Conservation (phyloP, 1,284 basidiomycete species). For the Marasmius sp. region DNA sequence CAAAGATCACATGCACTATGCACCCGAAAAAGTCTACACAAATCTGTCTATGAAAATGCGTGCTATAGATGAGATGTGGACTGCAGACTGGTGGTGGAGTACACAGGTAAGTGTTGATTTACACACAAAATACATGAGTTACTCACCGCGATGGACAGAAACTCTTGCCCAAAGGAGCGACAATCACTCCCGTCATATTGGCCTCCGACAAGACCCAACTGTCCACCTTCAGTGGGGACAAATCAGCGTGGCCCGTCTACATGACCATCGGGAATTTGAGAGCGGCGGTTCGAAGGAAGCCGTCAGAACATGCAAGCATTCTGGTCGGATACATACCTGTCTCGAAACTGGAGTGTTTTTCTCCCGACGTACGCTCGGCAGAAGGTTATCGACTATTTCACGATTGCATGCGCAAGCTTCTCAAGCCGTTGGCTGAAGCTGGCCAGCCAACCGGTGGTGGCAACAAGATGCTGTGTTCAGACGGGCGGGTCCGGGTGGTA, state of each 20-base stretch:
- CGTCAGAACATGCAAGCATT: conserved; percentile 26
- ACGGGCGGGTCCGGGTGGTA: conserved; percentile 22
- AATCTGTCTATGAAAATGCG: conserved; percentile 22
- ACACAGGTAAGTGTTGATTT: conserved; percentile 27
- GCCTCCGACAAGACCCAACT: conserved; percentile 40
- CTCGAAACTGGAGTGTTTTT: conserved; percentile 36
- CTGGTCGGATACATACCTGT: conserved; percentile 43
- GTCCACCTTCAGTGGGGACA: conserved; percentile 34
- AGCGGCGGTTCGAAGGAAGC: conserved; percentile 28
- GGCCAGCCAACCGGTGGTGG: conserved; percentile 20
- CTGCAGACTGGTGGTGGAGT: conserved; percentile 42
- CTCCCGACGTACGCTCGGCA: conserved; percentile 18
- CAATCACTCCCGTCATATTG: conserved; percentile 35
- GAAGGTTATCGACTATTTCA: conserved; percentile 24
- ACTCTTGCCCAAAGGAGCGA: conserved; percentile 25
- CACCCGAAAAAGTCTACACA: conserved; percentile 28
- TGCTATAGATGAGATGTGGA: conserved; percentile 39
- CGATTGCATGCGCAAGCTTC: conserved; percentile 23
- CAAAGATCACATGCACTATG: conserved; percentile 25
- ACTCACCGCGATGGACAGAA: conserved; percentile 15
- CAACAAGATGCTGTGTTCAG: conserved; percentile 22
- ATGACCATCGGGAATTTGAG: conserved; percentile 37
- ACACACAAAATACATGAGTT: not conserved
- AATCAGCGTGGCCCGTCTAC: conserved; percentile 36
- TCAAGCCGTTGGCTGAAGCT: conserved; percentile 25